phyloP scores from a whole-genome alignment of 2,329 filamentous ascomycete genomes.

The Colletotrichum orchidophilum region DNA sequence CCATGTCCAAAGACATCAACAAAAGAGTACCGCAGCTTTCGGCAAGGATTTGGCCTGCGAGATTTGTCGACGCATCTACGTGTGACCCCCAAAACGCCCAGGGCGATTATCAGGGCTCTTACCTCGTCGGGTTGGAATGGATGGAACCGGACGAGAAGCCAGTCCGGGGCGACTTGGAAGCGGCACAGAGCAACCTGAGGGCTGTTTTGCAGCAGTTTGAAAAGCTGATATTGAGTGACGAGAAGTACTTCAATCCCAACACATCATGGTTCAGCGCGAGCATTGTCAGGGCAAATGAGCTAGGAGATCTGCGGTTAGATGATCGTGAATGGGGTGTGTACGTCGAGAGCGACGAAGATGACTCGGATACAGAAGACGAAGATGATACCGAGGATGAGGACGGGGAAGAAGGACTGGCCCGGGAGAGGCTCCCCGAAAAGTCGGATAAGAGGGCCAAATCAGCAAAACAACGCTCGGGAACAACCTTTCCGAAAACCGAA shows the following conservation, averaged over 20 bases:
- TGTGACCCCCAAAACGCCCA: conserved; percentile 39
- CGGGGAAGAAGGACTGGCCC: conserved; percentile 26
- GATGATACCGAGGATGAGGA: conserved; percentile 36
- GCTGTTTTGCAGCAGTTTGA: conserved; percentile 59
- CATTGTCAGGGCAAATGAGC: conserved; percentile 48
- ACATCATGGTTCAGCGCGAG: conserved; percentile 59
- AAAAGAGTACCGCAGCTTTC: conserved; percentile 60
- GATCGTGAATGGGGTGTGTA: conserved; percentile 60
- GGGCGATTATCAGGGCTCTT: conserved; percentile 66
- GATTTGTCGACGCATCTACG: conserved; percentile 56
- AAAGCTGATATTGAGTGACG: conserved; percentile 53
- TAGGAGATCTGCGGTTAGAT: conserved; percentile 57
- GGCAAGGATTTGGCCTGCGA: conserved; percentile 70
- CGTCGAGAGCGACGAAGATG: conserved; percentile 54
- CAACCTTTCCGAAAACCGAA: conserved; percentile 39
- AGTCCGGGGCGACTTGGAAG: conserved; percentile 52
- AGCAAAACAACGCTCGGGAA: conserved; percentile 15
- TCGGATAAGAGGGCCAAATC: conserved; percentile 33
- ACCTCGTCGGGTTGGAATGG: conserved; percentile 66
- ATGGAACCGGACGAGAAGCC: conserved; percentile 38
- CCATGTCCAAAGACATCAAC: conserved; percentile 57
- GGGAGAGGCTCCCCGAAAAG: not conserved
- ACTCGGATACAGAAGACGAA: conserved; percentile 47
- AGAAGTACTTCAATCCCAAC: conserved; percentile 58
- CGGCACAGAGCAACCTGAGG: conserved; percentile 54